phyloP scores from a whole-genome alignment of 2,329 filamentous ascomycete genomes.

The Capronia coronata region DNA sequence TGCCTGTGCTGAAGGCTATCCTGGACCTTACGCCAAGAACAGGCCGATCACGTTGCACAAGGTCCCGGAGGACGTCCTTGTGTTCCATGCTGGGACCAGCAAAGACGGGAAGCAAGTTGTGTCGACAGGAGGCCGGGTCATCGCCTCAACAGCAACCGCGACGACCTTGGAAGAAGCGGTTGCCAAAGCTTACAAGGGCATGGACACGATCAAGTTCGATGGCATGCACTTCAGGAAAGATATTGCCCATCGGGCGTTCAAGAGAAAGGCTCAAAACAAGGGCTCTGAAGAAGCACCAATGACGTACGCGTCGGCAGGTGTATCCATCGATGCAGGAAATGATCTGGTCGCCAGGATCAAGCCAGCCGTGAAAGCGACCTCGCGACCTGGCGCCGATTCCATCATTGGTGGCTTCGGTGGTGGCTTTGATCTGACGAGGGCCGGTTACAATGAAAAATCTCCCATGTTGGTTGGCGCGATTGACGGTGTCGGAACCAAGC shows the following conservation, averaged over 20 bases:
- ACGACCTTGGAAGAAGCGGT: slow-evolving; percentile 74
- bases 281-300: slow-evolving; percentile 39
- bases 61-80: slow-evolving; percentile 53
- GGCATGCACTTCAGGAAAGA: slow-evolving; percentile 90
- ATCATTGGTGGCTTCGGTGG: slow-evolving; percentile 95
- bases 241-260: slow-evolving; percentile 67
- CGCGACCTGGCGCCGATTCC: slow-evolving; percentile 78
- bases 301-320: slow-evolving; percentile 88
- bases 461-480: slow-evolving; percentile 89
- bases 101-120: slow-evolving; percentile 54
- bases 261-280: slow-evolving; percentile 20
- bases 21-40: slow-evolving; percentile 76
- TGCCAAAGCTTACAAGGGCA: slow-evolving; percentile 76
- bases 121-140: slow-evolving; percentile 82
- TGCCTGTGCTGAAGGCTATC: slow-evolving; percentile 88
- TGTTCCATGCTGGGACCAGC: slow-evolving; percentile 87
- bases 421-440: slow-evolving; percentile 67
- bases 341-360: slow-evolving; percentile 89
- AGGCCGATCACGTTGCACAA: slow-evolving; percentile 55
- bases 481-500: slow-evolving; percentile 92
- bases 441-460: slow-evolving; percentile 67
- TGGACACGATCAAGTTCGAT: slow-evolving; percentile 73
- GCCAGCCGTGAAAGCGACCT: slow-evolving; percentile 75
- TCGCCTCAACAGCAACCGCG: slow-evolving; percentile 78
- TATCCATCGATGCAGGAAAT: slow-evolving; percentile 92